phyloP scores from a whole-genome alignment of 1,284 basidiomycete species.

The Ustilago loliicola region DNA sequence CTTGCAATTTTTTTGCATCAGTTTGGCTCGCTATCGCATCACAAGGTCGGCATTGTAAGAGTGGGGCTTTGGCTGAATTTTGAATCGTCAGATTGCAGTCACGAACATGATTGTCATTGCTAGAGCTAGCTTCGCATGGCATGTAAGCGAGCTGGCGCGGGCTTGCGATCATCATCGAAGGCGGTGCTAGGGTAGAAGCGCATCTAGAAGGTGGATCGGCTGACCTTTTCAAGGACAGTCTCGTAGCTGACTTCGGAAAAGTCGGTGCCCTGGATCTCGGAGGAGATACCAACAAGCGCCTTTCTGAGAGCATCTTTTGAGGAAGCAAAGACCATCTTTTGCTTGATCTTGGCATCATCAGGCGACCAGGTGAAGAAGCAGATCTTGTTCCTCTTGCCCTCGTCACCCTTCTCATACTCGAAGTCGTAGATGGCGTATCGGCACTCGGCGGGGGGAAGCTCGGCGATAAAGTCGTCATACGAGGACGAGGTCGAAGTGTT shows the following conservation, averaged over 20 bases:
- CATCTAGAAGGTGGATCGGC: slow-evolving; percentile 48
- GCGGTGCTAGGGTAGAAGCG: background rate
- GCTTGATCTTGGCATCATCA: slow-evolving; percentile 86
- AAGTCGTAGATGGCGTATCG: slow-evolving; percentile 95
- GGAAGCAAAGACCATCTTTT: slow-evolving; percentile 95
- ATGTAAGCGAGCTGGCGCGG: background rate
- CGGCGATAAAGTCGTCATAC: slow-evolving; percentile 83
- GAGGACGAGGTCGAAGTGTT: slow-evolving; percentile 70
- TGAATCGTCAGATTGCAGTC: background rate
- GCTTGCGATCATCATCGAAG: background rate
- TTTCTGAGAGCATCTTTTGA: slow-evolving; percentile 88
- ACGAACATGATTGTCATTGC: slow-evolving; percentile 6
- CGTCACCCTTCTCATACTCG: slow-evolving; percentile 83
- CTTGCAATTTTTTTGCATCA: background rate
- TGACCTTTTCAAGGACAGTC: slow-evolving; percentile 68
- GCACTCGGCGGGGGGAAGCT: slow-evolving; percentile 83
- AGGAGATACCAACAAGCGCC: slow-evolving; percentile 78
- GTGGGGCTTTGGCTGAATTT: background rate
- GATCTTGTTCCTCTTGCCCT: slow-evolving; percentile 90
- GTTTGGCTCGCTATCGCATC: background rate
- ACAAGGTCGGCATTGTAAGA: background rate
- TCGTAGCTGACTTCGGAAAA: slow-evolving; percentile 82
- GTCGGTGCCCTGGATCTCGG: slow-evolving; percentile 92
- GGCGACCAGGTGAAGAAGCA: slow-evolving; percentile 89
- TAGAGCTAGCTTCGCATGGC: background rate